These are phyloP conservation scores for Akanthomyces dipterigenus DNA, from an alignment of 2,329 filamentous ascomycete genomes.

Conservation along the genomic window DNA sequence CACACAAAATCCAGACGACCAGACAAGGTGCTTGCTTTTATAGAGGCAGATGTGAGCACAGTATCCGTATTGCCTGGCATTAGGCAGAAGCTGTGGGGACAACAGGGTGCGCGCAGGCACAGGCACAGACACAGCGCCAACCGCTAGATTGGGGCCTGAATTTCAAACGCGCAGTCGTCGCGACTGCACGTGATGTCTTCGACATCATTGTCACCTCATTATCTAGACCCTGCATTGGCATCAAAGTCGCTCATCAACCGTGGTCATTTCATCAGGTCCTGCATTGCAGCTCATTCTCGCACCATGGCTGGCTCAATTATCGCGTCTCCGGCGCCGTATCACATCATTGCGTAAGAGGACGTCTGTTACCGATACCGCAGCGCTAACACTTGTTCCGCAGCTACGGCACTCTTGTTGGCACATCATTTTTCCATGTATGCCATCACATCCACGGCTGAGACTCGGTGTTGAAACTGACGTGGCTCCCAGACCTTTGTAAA, in stretches of 20 bases:
- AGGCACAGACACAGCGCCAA: background rate
- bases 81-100: constrained; percentile 13
- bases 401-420: constrained; percentile 82
- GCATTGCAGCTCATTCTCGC: constrained; percentile 2
- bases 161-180: constrained; percentile 3
- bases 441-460: background rate
- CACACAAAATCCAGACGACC: background rate
- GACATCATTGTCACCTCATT: background rate
- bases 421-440: constrained; percentile 73
- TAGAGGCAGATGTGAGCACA: background rate
- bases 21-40: background rate
- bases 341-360: constrained; percentile 59
- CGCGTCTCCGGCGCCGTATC: constrained; percentile 63
- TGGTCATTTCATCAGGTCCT: background rate
- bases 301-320: constrained; percentile 47
- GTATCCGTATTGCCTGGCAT: background rate
- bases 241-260: background rate
- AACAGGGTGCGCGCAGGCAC: background rate
- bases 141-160: background rate
- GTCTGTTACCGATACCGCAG: background rate
- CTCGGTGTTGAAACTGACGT: constrained; percentile 11
- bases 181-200: constrained; percentile 10
- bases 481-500: constrained; percentile 62
- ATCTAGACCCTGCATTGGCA: background rate
- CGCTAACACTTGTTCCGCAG: constrained; percentile 38